These are phyloP conservation scores for Hanseniaspora lindneri DNA, from an alignment of 805 yeast genomes.

Conservation along the genomic window DNA sequence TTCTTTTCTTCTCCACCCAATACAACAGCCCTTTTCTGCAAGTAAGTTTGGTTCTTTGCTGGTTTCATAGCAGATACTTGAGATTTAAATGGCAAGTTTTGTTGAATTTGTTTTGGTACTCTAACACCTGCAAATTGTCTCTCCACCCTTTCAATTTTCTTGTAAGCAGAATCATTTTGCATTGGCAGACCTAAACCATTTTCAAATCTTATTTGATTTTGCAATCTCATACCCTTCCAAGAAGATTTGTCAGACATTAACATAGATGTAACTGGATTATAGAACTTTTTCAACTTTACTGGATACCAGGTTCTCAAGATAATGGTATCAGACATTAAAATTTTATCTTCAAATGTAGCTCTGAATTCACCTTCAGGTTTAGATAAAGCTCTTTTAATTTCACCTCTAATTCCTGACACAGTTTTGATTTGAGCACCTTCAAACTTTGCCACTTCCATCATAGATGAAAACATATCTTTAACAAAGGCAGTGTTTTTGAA, in stretches of 20 bases:
- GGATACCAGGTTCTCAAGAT: slow-evolving; percentile 96
- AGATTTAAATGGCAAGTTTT: slow-evolving; percentile 78
- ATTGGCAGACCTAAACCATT: slow-evolving; percentile 52
- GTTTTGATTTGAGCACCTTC: slow-evolving; percentile 97
- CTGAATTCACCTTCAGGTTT: slow-evolving; percentile 92
- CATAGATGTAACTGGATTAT: slow-evolving; percentile 91
- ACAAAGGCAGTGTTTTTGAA: slow-evolving; percentile 94
- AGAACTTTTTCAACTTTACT: slow-evolving; percentile 75
- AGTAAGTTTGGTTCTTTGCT: slow-evolving; percentile 67
- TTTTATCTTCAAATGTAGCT: slow-evolving; percentile 94
- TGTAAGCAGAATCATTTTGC: slow-evolving; percentile 40
- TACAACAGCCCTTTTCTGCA: slow-evolving; percentile 87
- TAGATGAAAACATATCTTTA: slow-evolving; percentile 87
- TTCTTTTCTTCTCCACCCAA: slow-evolving; percentile 86
- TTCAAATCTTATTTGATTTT: slow-evolving; percentile 85
- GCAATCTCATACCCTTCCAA: slow-evolving; percentile 94
- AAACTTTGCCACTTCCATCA: slow-evolving; percentile 91
- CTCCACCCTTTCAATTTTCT: slow-evolving; percentile 69
- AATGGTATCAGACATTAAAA: slow-evolving; percentile 78
- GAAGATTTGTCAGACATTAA: slow-evolving; percentile 62
- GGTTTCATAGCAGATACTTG: slow-evolving; percentile 84
- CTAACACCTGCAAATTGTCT: slow-evolving; percentile 77
- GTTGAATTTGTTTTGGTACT: slow-evolving; percentile 69
- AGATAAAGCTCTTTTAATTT: slow-evolving; percentile 84
- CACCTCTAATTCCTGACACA: slow-evolving; percentile 95